Base-by-base conservation (phyloP, 768 basidiomycete species). In the Hygrophorus pudorinus region DNA sequence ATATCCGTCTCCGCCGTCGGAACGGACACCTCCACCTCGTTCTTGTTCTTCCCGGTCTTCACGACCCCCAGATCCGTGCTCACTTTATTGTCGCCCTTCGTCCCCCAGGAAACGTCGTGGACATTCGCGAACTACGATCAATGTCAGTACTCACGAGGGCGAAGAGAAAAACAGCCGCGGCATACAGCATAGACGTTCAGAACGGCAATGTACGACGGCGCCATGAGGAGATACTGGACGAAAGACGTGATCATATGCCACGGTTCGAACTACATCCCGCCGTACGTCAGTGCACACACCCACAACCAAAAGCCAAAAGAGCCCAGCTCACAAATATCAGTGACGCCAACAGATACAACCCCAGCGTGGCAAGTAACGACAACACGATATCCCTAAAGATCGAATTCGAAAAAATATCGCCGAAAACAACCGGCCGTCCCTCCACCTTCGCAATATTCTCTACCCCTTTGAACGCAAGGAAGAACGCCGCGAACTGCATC, bases 191-290 rank as follows among this genome's bases (percentile, higher is more conserved):
- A 91, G 51, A 94, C 90, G 59, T 94, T 94, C 43, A 98, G 72
- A 10, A 98, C 87, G 44, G 83, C 77, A 57, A 94, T 94, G 55
- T 93, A 97, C 0, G 90, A 90, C 2, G 94, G 94, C 0, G 91
- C 87, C 71, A 97, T 79, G 48, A 96, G 73, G 17, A 86, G 60
- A 57, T 93, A 94, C 59, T 92, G 94, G n/a, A 92, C 20, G 65
- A 98, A 93, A 4, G 85, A 89, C 0, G 96, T 97, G 55, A 99
- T 71, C 90, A 99, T 87, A 60, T 99, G 96, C 90, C 92, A 96
- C 2, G 94, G 94, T 53, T 98, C 92, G 53, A 96, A 81, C 81
- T 94, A 33, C 18, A 9, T 9, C 13, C 12, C 5, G 35, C 42
- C 17, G 42, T 40, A 16, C 13, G 24, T 24, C 7, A 24, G 24